phyloP scores from a whole-genome alignment of 345 rosid genomes.

The Euphorbia peplus region DNA sequence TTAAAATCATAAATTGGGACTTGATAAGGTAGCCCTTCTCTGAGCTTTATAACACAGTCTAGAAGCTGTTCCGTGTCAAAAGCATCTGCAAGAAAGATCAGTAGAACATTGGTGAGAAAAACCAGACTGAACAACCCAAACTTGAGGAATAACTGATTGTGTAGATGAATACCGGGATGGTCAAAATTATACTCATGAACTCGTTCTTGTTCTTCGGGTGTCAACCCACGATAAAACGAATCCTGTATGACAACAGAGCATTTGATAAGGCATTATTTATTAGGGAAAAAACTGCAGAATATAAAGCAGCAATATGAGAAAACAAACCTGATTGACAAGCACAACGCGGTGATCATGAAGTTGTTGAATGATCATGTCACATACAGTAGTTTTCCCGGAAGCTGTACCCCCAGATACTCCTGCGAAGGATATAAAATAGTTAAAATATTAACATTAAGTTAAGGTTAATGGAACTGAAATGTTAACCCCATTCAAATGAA shows the following conservation, averaged over 20 bases:
- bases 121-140: neutral
- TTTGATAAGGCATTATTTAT: neutral
- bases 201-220: constrained; percentile 63
- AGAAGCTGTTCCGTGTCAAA: constrained; percentile 97
- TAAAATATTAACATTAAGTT: too few species aligned
- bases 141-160: neutral
- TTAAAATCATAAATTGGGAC: constrained; percentile 94
- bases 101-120: too few species aligned
- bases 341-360: constrained; percentile 99
- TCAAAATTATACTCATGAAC: constrained; percentile 98
- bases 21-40: constrained; percentile 72
- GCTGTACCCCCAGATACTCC: constrained; percentile 99
- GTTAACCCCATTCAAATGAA: too few species aligned
- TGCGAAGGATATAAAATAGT: too few species aligned
- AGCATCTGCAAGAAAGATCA: constrained; percentile 55
- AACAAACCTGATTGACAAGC: constrained; percentile 91
- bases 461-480: too few species aligned
- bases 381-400: constrained; percentile 97
- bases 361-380: constrained; percentile 98
- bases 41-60: constrained; percentile 70
- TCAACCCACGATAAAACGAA: constrained; percentile 93
- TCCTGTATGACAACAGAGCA: constrained; percentile 48
- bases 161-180: constrained; percentile 67
- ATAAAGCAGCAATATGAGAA: neutral
- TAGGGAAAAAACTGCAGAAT: neutral